phyloP scores from a whole-genome alignment of 306 rosid species.

The Pyrus betulifolia region DNA sequence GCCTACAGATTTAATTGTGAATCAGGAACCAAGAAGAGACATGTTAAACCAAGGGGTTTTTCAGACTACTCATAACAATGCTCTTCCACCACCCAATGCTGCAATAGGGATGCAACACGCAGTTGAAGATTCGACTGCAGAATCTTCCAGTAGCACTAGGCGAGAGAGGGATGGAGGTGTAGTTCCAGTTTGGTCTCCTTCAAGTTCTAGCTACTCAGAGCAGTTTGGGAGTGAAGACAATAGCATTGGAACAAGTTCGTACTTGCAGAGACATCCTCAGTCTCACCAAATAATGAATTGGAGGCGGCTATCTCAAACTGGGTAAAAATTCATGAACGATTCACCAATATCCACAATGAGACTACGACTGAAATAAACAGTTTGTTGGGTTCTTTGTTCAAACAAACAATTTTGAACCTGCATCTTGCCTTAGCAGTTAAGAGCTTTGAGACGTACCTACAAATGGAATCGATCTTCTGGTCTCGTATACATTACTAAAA shows the following conservation, averaged over 20 bases:
- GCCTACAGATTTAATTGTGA: conserved; percentile 44
- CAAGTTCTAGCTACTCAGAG: conserved; percentile 56
- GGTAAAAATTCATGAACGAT: conserved; percentile 46
- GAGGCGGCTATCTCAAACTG: conserved; percentile 81
- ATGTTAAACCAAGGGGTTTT: conserved; percentile 21
- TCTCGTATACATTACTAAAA: background rate
- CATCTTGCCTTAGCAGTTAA: background rate
- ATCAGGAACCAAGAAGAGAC: conserved; percentile 44
- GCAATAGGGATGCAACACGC: conserved; percentile 22
- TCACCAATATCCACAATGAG: background rate
- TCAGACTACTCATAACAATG: conserved; percentile 26
- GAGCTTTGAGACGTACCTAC: background rate
- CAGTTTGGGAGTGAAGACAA: conserved; percentile 73
- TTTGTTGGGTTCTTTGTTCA: background rate
- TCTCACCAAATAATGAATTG: conserved; percentile 79
- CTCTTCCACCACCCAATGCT: conserved; percentile 21
- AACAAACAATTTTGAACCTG: background rate
- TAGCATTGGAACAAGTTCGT: conserved; percentile 54
- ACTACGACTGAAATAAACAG: background rate
- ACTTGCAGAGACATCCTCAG: conserved; percentile 84
- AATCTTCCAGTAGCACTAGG: conserved; percentile 64
- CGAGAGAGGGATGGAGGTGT: conserved; percentile 82
- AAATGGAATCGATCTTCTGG: background rate
- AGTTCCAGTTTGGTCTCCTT: conserved; percentile 88
- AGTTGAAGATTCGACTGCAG: conserved; percentile 64